Evolutionary conservation across 2,329 filamentous ascomycete species (phyloP).

Genomic region (Alternaria sp.): DNA sequence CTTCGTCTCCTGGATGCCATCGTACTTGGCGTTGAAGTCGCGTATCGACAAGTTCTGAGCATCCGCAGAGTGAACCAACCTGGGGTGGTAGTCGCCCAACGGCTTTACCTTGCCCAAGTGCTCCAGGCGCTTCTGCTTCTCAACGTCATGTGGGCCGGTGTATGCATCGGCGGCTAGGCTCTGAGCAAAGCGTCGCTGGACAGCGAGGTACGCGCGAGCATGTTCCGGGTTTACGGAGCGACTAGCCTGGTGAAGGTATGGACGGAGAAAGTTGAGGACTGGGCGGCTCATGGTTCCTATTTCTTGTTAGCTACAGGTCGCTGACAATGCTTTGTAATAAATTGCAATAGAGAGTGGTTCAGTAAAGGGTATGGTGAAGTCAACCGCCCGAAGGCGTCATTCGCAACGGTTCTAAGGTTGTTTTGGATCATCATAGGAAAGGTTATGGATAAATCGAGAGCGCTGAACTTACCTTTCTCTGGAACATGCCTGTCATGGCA

Average conservation of each 20-base stretch:
- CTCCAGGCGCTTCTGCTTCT: conserved; percentile 60
- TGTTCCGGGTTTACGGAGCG: conserved; percentile 51
- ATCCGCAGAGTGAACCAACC: conserved; percentile 39
- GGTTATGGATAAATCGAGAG: background rate
- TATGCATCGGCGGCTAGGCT: conserved; percentile 25
- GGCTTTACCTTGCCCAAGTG: conserved; percentile 60
- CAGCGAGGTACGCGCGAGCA: conserved; percentile 58
- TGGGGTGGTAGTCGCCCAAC: conserved; percentile 64
- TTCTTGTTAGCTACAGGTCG: conserved; percentile 44
- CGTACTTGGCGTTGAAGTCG: conserved; percentile 41
- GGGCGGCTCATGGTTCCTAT: conserved; percentile 55
- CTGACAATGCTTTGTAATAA: background rate
- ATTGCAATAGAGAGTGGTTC: conserved; percentile 23
- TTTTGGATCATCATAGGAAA: conserved; percentile 41
- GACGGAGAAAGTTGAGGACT: conserved; percentile 62
- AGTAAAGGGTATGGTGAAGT: conserved; percentile 53
- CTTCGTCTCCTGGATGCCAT: conserved; percentile 32
- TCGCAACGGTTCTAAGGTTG: conserved; percentile 70
- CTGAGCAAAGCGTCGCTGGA: conserved; percentile 42
- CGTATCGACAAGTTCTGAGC: conserved; percentile 30
- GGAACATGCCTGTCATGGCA: conserved; percentile 6
- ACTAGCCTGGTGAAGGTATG: conserved; percentile 58
- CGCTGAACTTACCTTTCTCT: conserved; percentile 3
- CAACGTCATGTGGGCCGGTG: conserved; percentile 50
- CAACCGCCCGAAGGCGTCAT: conserved; percentile 64